phyloP scores from a whole-genome alignment of 2,329 filamentous ascomycete species.

The Penicillium janthinellum region DNA sequence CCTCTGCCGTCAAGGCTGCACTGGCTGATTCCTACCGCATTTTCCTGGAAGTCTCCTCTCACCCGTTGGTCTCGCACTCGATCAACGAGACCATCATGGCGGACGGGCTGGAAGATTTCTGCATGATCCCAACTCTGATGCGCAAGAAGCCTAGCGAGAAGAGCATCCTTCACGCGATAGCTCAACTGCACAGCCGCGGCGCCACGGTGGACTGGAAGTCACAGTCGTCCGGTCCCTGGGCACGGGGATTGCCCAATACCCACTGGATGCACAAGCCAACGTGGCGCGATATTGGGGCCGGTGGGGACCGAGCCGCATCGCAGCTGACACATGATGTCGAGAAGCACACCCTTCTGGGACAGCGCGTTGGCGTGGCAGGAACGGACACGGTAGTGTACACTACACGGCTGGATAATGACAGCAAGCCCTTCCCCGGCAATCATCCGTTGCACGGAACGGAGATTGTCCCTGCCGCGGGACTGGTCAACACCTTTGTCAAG shows the following conservation, averaged over 20 bases:
- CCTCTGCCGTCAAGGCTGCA: not conserved
- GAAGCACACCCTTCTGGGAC: not conserved
- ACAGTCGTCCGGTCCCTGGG: not conserved
- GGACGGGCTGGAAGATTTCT: not conserved
- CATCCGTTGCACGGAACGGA: not conserved
- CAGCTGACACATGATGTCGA: not conserved
- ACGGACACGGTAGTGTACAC: not conserved
- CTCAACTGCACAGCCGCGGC: not conserved
- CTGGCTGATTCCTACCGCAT: not conserved
- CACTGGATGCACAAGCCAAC: not conserved
- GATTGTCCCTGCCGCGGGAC: not conserved
- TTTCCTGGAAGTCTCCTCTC: not conserved
- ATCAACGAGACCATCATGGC: not conserved
- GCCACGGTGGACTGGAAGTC: not conserved
- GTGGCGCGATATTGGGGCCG: not conserved
- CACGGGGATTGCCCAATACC: not conserved
- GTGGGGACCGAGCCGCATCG: not conserved
- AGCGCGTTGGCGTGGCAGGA: not conserved
- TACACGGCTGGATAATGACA: not conserved
- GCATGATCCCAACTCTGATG: not conserved
- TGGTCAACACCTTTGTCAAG: not conserved
- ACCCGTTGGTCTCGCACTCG: not conserved
- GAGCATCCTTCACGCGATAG: not conserved
- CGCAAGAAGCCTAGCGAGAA: not conserved
- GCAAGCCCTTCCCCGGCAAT: not conserved